Evolutionary conservation across 2,329 filamentous ascomycete species (phyloP).

Genomic region (Samsoniella hepiali): DNA sequence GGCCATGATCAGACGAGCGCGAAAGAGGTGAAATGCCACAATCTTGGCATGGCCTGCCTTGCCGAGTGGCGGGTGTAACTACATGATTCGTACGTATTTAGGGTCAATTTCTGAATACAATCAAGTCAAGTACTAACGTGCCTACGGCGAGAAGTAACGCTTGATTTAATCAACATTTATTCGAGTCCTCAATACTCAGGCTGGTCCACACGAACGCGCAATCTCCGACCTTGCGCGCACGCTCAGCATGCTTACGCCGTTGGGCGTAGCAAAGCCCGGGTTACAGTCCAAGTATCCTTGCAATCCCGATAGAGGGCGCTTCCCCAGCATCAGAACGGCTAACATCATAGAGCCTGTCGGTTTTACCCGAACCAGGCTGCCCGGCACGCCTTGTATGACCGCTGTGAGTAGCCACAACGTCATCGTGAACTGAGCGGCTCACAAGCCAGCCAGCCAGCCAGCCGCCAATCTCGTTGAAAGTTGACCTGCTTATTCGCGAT

Average conservation of each 20-base stretch:
- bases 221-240: not conserved
- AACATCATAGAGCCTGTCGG: not conserved
- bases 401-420: not conserved
- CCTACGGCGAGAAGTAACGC: no score
- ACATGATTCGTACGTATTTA: no score
- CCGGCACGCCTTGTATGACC: not conserved
- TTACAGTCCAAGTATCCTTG: not conserved
- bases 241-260: not conserved
- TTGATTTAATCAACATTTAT: not conserved
- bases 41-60: not conserved
- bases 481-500: not conserved
- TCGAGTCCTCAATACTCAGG: not conserved
- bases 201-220: not conserved
- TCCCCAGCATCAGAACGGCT: not conserved
- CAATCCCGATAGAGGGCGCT: slow-evolving; percentile 2
- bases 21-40: no score
- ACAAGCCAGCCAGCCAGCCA: not conserved
- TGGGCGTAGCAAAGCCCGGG: not conserved
- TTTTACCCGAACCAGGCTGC: not conserved
- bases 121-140: no score
- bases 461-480: not conserved
- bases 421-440: not conserved
- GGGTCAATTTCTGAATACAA: no score
- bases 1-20: no score
- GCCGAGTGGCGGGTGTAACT: no score